These are phyloP conservation scores for Kuraishia cidri DNA, from an alignment of 805 yeast species.

Conservation along the genomic window DNA sequence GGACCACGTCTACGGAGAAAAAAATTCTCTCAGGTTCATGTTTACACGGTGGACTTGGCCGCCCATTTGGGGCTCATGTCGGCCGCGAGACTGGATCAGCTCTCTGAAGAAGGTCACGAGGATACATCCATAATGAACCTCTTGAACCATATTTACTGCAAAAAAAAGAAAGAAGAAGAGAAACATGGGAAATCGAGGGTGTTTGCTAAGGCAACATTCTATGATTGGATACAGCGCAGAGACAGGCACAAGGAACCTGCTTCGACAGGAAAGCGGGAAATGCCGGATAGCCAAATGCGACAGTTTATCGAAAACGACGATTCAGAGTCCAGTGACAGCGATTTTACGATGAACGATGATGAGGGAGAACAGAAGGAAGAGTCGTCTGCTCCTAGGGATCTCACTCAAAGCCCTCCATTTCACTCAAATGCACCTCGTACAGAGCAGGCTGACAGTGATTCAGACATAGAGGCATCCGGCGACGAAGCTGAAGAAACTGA, in stretches of 20 bases:
- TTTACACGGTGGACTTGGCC: conserved; percentile 23
- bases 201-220: conserved; percentile 13
- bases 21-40: conserved; percentile 23
- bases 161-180: conserved; percentile 11
- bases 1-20: conserved; percentile 18
- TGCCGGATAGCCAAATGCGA: conserved; percentile 7
- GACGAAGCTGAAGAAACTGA: no score
- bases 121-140: conserved; percentile 16
- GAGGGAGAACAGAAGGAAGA: conserved; percentile 6
- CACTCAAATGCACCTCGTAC: no score
- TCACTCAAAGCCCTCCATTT: no score
- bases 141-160: conserved; percentile 16
- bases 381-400: conserved; percentile 3
- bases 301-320: conserved; percentile 8
- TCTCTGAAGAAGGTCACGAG: conserved; percentile 18
- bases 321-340: no score
- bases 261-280: no score
- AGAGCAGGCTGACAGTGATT: no score
- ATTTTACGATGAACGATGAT: conserved; percentile 8
- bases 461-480: no score
- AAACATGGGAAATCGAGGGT: background rate
- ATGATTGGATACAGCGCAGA: conserved; percentile 7
- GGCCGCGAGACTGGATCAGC: conserved; percentile 13
- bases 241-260: no score
- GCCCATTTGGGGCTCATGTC: conserved; percentile 21